Conservation (phyloP, 176 grass and related monocot genomes). For the Bothriochloa decipiens region DNA sequence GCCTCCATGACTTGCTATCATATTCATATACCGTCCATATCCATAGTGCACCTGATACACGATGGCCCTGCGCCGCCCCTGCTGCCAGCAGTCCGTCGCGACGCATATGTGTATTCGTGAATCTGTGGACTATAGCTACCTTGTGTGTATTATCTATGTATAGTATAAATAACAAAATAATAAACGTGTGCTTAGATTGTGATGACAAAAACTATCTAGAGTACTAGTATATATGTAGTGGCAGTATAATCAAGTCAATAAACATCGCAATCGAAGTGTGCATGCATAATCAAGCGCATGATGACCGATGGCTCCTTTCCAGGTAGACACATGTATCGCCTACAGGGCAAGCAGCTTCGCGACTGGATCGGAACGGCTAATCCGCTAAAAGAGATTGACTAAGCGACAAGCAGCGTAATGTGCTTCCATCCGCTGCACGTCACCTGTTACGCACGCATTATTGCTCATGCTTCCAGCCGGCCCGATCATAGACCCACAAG, state of each 20-base stretch:
- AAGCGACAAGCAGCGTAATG: neutral
- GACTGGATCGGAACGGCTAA: neutral
- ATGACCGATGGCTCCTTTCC: neutral
- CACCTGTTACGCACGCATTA: neutral
- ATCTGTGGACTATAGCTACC: neutral
- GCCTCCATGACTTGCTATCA: too few relatives aligned
- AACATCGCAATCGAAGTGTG: neutral
- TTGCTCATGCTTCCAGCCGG: neutral
- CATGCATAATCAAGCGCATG: too few relatives aligned
- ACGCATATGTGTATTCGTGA: too few relatives aligned
- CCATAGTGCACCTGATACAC: neutral
- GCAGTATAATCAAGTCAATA: neutral
- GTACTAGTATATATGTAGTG: too few relatives aligned
- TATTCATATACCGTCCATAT: too few relatives aligned
- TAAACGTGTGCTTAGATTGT: neutral
- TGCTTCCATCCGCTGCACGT: neutral
- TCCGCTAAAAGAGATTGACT: neutral
- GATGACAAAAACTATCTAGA: too few relatives aligned
- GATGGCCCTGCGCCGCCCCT: neutral
- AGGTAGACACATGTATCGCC: slow-evolving; percentile 22
- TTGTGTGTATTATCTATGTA: too few relatives aligned
- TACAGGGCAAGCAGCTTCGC: neutral
- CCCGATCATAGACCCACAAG: too few relatives aligned
- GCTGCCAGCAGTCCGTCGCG: too few relatives aligned
- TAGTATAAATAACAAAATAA: neutral